Evolutionary conservation across 1,284 basidiomycete genomes (phyloP), one percentile per base, ranked within the genome.

Genomic region (Microbotryomycetes sp.): DNA sequence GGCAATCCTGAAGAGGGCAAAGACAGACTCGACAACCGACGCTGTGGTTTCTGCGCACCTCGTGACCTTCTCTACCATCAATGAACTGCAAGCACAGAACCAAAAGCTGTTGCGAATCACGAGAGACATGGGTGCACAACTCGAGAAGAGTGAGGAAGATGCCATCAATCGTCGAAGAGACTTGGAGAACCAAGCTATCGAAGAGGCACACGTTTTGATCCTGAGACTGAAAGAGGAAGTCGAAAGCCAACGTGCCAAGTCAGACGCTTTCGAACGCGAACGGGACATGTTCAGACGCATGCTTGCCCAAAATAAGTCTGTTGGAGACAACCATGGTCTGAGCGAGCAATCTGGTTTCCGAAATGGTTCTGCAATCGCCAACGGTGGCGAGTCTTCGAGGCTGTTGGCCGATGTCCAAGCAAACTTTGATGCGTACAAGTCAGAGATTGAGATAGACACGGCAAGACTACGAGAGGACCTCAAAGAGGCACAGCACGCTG

Each of bases 21-120:
- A 81, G 1, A 80, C 83, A 56, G 81, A 83, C 64, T 84, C 86
- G 29, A 73, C 72, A 52, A 74, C 73, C 31, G 85, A 92, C 66
- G 79, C 80, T 0, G 84, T 97, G 66, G 94, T 97, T 75, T 88
- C 89, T 25, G 88, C 88, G 72, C 83, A 92, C 70, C 83, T 98
- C 15, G 88, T 97, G 51, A 83, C 91, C 28, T 98, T 93, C 84
- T 81, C 81, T 51, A 88, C 86, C 1, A 83, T 97, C 53, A 81
- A 83, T 14, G 81, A 83, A 23, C 79, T 99, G 29, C 91, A 96
- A 71, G 83, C 86, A 54, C 92, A 96, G 78, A 98, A 98, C 75
- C 85, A 88, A 76, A 87, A 88, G 69, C 79, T 97, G 9, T 79
- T 98, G 31, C 85, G 83, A 72, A 85, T 96, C 64, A 86, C 88